phyloP scores from a whole-genome alignment of 2,329 filamentous ascomycete genomes.

The Neofusicoccum laricinum region DNA sequence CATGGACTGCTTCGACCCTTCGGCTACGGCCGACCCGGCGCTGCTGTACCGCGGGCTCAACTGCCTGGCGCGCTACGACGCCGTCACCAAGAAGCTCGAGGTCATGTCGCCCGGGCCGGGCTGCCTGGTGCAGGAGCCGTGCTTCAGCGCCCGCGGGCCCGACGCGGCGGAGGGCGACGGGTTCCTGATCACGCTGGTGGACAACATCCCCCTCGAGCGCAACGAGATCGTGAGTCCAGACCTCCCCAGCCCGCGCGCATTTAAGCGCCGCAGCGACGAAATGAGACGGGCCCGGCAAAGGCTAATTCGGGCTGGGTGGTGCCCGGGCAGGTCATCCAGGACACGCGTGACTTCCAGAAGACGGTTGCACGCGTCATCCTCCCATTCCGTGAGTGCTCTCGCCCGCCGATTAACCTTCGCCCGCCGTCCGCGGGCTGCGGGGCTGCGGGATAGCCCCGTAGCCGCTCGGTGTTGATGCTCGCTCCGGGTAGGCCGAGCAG shows the following conservation, averaged over 20 bases:
- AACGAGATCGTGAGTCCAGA: not conserved
- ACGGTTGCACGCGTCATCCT: not conserved
- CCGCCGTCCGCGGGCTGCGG: too few relatives aligned
- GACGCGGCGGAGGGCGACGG: constrained; percentile 1
- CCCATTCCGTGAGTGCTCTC: not conserved
- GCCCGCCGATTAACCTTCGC: not conserved
- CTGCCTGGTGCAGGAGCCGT: not conserved
- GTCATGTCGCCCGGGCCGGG: not conserved
- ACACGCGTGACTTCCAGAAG: not conserved
- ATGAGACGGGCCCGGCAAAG: not conserved
- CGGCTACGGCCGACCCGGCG: not conserved
- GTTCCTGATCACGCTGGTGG: not conserved
- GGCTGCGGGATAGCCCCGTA: not conserved
- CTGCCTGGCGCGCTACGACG: not conserved
- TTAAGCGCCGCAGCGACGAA: not conserved
- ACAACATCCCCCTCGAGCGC: not conserved
- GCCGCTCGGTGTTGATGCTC: not conserved
- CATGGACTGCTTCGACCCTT: constrained; percentile 2
- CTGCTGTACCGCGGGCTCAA: not conserved
- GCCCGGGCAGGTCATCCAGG: not conserved
- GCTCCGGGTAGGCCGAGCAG: not conserved
- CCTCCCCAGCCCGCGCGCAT: too few relatives aligned
- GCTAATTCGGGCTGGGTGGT: too few relatives aligned
- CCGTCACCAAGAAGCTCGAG: not conserved
- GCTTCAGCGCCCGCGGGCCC: not conserved